These are phyloP conservation scores for Candida freyschussii DNA, from an alignment of 1,139 yeast genomes.

Conservation along the genomic window DNA sequence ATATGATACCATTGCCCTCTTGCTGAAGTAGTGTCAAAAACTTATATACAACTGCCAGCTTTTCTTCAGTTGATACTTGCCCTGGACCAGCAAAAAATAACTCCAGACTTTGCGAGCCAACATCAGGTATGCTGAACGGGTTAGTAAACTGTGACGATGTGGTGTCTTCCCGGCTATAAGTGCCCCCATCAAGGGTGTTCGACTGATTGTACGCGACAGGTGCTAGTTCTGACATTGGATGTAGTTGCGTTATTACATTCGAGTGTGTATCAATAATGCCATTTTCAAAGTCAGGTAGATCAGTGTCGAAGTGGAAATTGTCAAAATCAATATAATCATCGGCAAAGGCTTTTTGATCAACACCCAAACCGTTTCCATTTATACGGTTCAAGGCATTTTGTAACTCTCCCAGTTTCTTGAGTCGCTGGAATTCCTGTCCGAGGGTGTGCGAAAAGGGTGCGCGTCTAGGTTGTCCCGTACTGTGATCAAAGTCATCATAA, in stretches of 20 bases:
- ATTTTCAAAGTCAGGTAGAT: constrained; percentile 11
- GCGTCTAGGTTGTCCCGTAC: constrained; percentile 15
- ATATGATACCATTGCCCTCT: constrained; percentile 8
- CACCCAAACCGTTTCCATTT: not conserved
- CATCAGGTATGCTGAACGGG: too few species aligned
- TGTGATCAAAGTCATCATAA: constrained; percentile 28
- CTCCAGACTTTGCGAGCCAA: too few species aligned
- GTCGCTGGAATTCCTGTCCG: constrained; percentile 23
- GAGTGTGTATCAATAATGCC: constrained; percentile 4
- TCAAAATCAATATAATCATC: constrained; percentile 7
- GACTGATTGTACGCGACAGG: too few species aligned
- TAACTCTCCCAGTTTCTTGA: constrained; percentile 18
- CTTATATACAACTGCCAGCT: constrained; percentile 7
- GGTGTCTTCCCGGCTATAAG: too few species aligned
- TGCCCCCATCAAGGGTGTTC: too few species aligned
- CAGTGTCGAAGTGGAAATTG: constrained; percentile 11
- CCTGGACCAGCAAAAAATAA: too few species aligned
- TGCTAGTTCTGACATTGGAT: constrained; percentile 22
- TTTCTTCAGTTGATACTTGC: constrained; percentile 4
- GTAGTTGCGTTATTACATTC: constrained; percentile 11
- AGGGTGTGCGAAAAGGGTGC: constrained; percentile 25
- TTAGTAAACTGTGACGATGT: too few species aligned
- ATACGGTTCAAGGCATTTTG: constrained; percentile 5
- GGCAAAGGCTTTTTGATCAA: constrained; percentile 1
- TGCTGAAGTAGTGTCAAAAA: constrained; percentile 9